These are phyloP conservation scores for Nasturtium officinale DNA, from an alignment of 345 rosid genomes.

Conservation along the genomic window DNA sequence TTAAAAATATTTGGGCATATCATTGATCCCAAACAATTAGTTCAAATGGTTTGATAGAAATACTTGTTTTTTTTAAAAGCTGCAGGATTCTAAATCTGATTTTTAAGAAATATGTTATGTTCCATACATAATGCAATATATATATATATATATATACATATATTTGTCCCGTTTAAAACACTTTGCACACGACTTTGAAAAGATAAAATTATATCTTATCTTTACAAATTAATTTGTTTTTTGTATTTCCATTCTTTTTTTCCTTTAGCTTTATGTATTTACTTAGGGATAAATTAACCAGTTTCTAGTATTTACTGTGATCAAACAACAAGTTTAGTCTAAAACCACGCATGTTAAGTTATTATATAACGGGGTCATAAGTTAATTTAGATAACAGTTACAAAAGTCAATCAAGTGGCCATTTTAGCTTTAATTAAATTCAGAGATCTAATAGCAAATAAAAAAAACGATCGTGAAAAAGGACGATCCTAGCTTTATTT, in stretches of 20 bases:
- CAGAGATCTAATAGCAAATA: not conserved
- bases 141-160: no score
- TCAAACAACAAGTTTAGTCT: not conserved
- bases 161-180: not conserved
- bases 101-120: not conserved
- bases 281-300: no score
- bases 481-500: not conserved
- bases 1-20: not conserved
- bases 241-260: not conserved
- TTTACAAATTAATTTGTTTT: not conserved
- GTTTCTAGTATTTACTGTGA: not conserved
- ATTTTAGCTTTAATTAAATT: not conserved
- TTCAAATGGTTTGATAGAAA: not conserved
- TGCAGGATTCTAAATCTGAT: not conserved
- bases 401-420: not conserved
- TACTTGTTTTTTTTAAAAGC: not conserved
- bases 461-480: not conserved
- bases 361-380: no score
- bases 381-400: not conserved
- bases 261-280: no score
- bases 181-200: not conserved
- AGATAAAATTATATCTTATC: no score
- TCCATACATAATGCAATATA: not conserved
- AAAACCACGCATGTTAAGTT: no score
- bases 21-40: not conserved